These are phyloP conservation scores for Geosmithia putterillii DNA, from an alignment of 2,329 filamentous ascomycete species.

Conservation along the genomic window DNA sequence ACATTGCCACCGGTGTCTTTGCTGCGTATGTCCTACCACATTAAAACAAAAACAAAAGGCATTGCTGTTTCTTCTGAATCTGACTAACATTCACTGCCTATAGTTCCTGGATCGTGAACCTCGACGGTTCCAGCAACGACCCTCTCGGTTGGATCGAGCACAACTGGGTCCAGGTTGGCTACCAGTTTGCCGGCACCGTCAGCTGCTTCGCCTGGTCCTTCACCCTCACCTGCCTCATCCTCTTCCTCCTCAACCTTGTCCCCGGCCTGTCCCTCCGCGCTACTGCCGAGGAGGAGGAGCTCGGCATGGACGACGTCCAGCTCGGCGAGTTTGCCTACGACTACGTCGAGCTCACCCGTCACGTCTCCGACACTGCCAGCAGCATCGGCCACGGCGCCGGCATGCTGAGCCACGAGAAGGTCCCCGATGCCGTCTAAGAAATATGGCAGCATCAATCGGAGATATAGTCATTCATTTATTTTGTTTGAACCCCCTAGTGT, in stretches of 20 bases:
- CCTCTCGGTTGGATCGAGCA: conserved; percentile 59
- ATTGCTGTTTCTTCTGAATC: neutral
- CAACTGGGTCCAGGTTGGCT: conserved; percentile 58
- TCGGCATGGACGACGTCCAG: conserved; percentile 62
- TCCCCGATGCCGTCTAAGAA: neutral
- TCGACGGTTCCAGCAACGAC: conserved; percentile 52
- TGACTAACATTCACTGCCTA: conserved; percentile 6
- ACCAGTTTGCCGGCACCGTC: conserved; percentile 57
- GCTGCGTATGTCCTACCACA: conserved; percentile 42
- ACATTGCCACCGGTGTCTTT: conserved; percentile 68
- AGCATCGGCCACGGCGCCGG: neutral
- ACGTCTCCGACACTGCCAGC: conserved; percentile 35
- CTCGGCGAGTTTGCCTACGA: conserved; percentile 77
- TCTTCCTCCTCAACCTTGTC: conserved; percentile 58
- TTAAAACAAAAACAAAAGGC: conserved; percentile 1
- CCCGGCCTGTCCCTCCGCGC: conserved; percentile 60
- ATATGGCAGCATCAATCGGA: neutral
- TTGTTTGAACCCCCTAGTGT: too few species aligned
- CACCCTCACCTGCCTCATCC: conserved; percentile 53
- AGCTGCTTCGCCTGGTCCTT: conserved; percentile 57
- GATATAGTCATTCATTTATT: too few species aligned
- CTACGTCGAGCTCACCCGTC: conserved; percentile 59
- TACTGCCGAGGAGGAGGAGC: conserved; percentile 52
- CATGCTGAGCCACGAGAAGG: conserved; percentile 1
- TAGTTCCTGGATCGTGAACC: conserved; percentile 57